Evolutionary conservation across 257 asterid species (phyloP).

Genomic region (Lycium ferocissimum): DNA sequence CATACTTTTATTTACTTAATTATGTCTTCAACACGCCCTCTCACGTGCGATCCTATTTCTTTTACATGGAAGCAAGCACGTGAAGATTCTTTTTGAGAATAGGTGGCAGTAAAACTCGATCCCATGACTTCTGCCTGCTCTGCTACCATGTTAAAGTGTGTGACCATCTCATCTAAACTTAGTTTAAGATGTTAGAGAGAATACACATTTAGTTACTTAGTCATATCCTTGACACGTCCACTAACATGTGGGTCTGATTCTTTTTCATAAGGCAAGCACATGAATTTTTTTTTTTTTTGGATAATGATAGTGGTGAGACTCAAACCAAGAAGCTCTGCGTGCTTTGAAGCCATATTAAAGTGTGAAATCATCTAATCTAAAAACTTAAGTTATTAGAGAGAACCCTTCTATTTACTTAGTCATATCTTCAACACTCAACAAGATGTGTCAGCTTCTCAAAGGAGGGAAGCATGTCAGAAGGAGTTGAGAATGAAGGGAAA

Average conservation of each 20-base stretch:
- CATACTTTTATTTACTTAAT: background rate
- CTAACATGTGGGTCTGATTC: background rate
- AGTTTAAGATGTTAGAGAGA: background rate
- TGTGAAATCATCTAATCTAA: background rate
- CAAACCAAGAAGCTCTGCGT: background rate
- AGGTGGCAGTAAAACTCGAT: background rate
- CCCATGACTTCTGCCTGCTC: background rate
- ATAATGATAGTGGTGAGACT: background rate
- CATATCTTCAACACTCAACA: background rate
- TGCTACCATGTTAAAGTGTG: background rate
- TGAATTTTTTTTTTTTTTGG: background rate
- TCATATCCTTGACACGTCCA: background rate
- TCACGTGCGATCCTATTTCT: background rate
- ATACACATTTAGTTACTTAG: background rate
- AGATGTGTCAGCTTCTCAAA: background rate
- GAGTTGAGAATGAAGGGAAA: background rate
- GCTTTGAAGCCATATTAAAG: background rate
- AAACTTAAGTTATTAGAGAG: background rate
- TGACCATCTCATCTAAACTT: background rate
- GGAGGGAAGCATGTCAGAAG: background rate
- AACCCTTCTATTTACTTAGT: background rate
- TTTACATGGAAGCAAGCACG: background rate
- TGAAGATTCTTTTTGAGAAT: background rate
- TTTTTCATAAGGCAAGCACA: background rate
- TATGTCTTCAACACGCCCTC: background rate